Evolutionary conservation across 768 basidiomycete genomes (phyloP), one percentile per base, ranked within the genome.

Genomic region (Mycena polygramma): DNA sequence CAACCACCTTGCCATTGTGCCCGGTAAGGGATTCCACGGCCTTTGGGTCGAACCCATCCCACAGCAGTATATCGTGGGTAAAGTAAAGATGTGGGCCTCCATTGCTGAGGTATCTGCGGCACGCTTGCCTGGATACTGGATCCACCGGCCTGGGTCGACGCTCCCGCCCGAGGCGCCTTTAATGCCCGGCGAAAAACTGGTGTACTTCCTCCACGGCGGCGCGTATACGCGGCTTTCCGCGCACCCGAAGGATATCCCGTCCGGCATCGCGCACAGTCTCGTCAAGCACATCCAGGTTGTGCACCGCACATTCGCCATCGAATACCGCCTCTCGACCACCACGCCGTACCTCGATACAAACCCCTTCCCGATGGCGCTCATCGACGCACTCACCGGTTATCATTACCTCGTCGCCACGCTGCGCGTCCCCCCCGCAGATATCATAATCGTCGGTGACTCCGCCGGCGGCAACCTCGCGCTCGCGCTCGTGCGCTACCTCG

Each of bases 381-480:
- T 95, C 17, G 94, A 96, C 75, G 90, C 89, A 5, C 80, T 94
- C 13, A 87, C 92, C 1, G 93, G 91, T 6, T 96, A 94, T 77
- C 79, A 85, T 51, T 91, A 94, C 77, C 90, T 94, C 22, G 83
- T 91, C 45, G 81, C 85, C 55, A 79, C 75, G 14, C 80, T 91
- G 24, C 87, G 88, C 0, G 90, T 92, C 76, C 70, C 82, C 1
- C 87, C 92, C 0, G 77, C 81, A 15, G 81, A 92, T 73, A 90
- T 95, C 75, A 83, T 93, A 63, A 55, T 94, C 24, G 83, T 82
- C n/a, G 94, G 94, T 4, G 93, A 95, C 76, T 94, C 92, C 2
- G 92, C 94, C 0, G 94, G 94, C 6, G 94, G 85, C 7, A 92
- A 94, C 77, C 86, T 94, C 35, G 88, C 89, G 1, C 83, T 89